These are phyloP conservation scores for Juglanconis juglandina DNA, from an alignment of 2,329 filamentous ascomycete species.

Conservation along the genomic window DNA sequence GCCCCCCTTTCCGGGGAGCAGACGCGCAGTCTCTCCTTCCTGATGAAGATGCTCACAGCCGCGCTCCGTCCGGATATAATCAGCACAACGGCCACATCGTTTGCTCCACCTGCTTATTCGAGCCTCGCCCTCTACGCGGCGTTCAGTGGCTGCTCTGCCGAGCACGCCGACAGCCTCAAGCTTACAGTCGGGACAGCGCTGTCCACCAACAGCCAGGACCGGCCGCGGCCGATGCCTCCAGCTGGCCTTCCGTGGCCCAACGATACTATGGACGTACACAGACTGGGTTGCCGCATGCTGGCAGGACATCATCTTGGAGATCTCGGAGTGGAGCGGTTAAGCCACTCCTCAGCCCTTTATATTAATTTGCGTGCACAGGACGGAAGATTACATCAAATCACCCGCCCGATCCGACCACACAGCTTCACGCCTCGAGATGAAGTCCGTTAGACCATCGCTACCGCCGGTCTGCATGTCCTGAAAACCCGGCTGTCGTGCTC, in stretches of 20 bases:
- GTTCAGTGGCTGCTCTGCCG: not conserved
- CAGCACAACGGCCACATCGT: not conserved
- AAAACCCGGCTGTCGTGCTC: not conserved
- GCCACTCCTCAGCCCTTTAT: not conserved
- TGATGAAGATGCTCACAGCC: conserved; percentile 10
- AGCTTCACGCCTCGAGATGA: not conserved
- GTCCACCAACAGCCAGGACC: too few relatives aligned
- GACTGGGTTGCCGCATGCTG: too few relatives aligned
- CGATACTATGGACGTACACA: too few relatives aligned
- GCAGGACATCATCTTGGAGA: too few relatives aligned
- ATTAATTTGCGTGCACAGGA: not conserved
- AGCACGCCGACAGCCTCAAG: not conserved
- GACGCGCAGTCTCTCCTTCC: conserved; percentile 11
- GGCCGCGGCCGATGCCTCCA: too few relatives aligned
- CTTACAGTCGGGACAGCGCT: too few relatives aligned
- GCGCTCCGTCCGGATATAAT: not conserved
- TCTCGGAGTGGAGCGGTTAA: too few relatives aligned
- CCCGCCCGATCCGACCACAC: not conserved
- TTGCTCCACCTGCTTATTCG: not conserved
- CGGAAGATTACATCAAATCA: not conserved
- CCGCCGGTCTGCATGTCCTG: not conserved
- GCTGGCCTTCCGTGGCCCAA: too few relatives aligned
- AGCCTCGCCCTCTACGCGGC: not conserved
- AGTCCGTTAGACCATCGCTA: not conserved
- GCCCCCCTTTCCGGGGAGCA: conserved; percentile 10